Evolutionary conservation across 805 yeast genomes (phyloP).

Genomic region (Zygoascus ofunaensis): DNA sequence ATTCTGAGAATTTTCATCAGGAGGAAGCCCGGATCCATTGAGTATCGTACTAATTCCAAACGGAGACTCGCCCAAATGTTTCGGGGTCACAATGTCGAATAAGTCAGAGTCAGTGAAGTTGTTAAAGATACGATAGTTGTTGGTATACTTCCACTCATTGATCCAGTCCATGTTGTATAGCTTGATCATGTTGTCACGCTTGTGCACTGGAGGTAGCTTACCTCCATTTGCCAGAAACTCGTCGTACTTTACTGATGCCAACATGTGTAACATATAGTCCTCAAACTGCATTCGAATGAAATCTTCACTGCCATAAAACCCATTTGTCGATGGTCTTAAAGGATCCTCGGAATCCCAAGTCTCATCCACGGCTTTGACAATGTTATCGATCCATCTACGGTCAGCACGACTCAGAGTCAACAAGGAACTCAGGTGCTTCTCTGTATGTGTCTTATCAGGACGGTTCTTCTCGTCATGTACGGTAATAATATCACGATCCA

Average conservation of each 20-base stretch:
- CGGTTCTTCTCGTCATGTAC: slow-evolving; percentile 19
- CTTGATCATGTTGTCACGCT: slow-evolving; percentile 31
- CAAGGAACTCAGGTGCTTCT: slow-evolving; percentile 34
- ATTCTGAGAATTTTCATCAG: slow-evolving; percentile 9
- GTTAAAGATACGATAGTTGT: slow-evolving; percentile 47
- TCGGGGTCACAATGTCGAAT: slow-evolving; percentile 51
- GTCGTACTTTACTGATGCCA: slow-evolving; percentile 63
- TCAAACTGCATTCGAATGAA: slow-evolving; percentile 81
- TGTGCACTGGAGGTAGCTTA: slow-evolving; percentile 24
- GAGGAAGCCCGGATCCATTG: not conserved
- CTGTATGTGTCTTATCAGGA: slow-evolving; percentile 37
- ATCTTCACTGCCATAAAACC: slow-evolving; percentile 73
- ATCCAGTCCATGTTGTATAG: slow-evolving; percentile 41
- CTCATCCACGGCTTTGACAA: slow-evolving; percentile 41
- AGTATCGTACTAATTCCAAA: not conserved
- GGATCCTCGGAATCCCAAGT: slow-evolving; percentile 36
- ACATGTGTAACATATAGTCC: slow-evolving; percentile 71
- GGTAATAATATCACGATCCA: slow-evolving; percentile 4
- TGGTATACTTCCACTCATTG: slow-evolving; percentile 44
- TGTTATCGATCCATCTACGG: slow-evolving; percentile 59
- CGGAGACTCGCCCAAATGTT: slow-evolving; percentile 25
- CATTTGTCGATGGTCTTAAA: slow-evolving; percentile 35
- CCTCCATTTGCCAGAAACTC: slow-evolving; percentile 40
- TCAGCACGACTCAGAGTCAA: slow-evolving; percentile 51
- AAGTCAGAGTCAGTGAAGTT: slow-evolving; percentile 56